Conservation (phyloP, 176 grass and related monocot genomes). For the Oryza nivara region DNA sequence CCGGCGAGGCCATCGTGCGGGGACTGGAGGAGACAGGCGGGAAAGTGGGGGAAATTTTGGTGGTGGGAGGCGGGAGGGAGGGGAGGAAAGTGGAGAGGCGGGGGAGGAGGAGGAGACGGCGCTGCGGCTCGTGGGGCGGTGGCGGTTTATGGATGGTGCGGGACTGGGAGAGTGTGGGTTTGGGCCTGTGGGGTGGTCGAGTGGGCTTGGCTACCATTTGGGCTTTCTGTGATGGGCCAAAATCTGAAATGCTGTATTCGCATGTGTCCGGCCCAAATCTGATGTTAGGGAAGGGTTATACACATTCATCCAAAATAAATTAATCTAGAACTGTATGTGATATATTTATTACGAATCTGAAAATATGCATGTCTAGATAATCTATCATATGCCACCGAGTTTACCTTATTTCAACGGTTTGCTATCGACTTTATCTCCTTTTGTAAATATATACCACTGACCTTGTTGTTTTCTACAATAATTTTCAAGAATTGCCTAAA, state of each 20-base stretch:
- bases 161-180: neutral
- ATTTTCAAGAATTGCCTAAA: too few species aligned
- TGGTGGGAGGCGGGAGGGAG: conserved; percentile 27
- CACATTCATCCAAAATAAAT: too few species aligned
- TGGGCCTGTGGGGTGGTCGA: neutral
- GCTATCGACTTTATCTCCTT: too few species aligned
- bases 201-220: neutral
- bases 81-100: neutral
- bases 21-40: conserved; percentile 20
- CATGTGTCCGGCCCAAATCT: neutral
- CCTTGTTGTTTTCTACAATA: too few species aligned
- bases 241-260: neutral
- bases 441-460: too few species aligned
- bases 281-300: too few species aligned
- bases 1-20: conserved; percentile 43
- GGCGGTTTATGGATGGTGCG: neutral
- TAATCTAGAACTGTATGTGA: too few species aligned
- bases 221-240: neutral
- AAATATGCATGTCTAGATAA: too few species aligned
- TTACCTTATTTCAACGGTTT: too few species aligned
- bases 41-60: conserved; percentile 39
- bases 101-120: neutral
- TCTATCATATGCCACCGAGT: too few species aligned
- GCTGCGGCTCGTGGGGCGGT: neutral
- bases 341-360: too few species aligned